A percentile compares a stretch with the other conserved stretches of the same genome.
Evolutionary conservation across 1,284 basidiomycete genomes (phyloP).

Genomic region (Uromyces viciae-fabae): DNA sequence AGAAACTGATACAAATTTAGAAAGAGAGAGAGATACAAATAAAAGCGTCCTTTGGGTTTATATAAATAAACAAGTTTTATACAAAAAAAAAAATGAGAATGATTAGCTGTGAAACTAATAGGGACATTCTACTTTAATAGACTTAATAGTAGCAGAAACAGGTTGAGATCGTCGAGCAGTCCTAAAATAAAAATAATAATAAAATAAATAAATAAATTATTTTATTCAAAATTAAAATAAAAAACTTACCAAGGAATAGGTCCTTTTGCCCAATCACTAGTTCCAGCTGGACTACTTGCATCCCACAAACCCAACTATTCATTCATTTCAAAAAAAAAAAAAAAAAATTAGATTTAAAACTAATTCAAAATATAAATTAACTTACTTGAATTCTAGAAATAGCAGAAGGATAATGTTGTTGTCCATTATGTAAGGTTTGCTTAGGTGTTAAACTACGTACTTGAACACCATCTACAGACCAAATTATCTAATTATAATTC

Average conservation of each 20-base stretch:
- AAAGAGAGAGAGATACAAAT: background rate
- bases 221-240: background rate
- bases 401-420: constrained; percentile 35
- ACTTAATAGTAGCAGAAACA: constrained; percentile 14
- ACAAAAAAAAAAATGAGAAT: no score
- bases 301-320: constrained; percentile 40
- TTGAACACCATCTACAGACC: constrained; percentile 29
- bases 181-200: background rate
- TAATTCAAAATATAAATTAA: no score
- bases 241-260: constrained; percentile 38
- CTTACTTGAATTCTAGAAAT: constrained; percentile 35
- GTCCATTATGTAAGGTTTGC: constrained; percentile 24
- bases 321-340: background rate
- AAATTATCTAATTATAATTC: constrained; percentile 10
- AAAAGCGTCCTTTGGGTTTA: background rate
- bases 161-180: background rate
- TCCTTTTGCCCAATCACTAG: constrained; percentile 42
- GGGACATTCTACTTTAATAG: constrained; percentile 36
- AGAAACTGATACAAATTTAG: no score
- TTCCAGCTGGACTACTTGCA: constrained; percentile 39
- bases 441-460: constrained; percentile 34
- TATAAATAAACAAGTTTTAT: background rate
- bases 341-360: background rate
- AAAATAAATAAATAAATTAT: background rate
- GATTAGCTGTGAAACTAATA: no score